Base-by-base conservation (phyloP, 805 yeast species). In the Yarrowia porcina region DNA sequence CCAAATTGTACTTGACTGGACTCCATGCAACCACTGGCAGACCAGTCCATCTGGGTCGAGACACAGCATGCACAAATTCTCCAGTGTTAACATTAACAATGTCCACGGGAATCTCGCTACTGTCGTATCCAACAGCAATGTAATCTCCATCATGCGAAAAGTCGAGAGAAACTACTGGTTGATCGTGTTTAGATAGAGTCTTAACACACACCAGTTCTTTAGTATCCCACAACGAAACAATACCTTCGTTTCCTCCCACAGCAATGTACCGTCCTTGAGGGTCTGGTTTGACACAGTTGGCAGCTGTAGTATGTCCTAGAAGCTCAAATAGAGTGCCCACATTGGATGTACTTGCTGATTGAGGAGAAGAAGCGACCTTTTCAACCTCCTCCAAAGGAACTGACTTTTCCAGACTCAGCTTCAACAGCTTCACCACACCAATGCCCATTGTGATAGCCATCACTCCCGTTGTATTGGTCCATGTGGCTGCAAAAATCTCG, bases 161-260 rank as follows among this genome's bases (percentile, higher is more conserved):
- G 32, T 75, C 77, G 13, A 83, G 66, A 13, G 76, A 67, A 2
- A 74, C 67, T 9, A 83, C 71, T 1, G 82, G 75, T 63, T 79
- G 80, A 68, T 64, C 74, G 67, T 36, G 47, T 41, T 65, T 65
- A 39, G 80, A 70, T 12, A 80, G 67, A 0, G 80, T 78, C 35
- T 71, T 69, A n/a, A 69, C 63, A 49, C 76, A 74, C 61, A 77
- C 71, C 72, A 82, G 71, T 27, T 76, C 75, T 1, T 69, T 64
- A 8, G 80, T 69, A 39, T 76, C 74, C 86, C 86, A 84, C 11
- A 82, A 39, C 18, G 83, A 77, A 7, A 82, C 77, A 18, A 80
- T 76, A 25, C 88, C 88, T 65, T 84, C 88, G 63, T 78, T 79
- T 18, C 86, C 76, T 0, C 88, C 90, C 1, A 79, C 79, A 2